Percentiles rank a stretch among this genome's conserved stretches.
phyloP scores from a whole-genome alignment of 805 yeast species.

The Schwanniomyces polymorphus region DNA sequence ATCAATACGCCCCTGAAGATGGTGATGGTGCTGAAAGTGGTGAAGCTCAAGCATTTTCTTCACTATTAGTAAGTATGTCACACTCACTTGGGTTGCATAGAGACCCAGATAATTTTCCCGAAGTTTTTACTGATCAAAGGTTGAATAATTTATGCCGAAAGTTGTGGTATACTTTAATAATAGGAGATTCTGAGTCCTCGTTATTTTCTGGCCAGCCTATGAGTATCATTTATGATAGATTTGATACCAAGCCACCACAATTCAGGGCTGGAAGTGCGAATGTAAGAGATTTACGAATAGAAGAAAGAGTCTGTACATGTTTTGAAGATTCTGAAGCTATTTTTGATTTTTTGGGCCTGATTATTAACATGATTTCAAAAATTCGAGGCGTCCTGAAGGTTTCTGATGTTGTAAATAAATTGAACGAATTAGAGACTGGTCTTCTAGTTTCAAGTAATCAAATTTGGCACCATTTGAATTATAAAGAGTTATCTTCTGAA shows the following conservation, averaged over 20 bases:
- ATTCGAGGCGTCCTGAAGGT: constrained; percentile 16
- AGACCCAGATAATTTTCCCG: constrained; percentile 55
- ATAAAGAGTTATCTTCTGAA: background rate
- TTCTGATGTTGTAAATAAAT: constrained; percentile 10
- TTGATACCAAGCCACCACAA: constrained; percentile 21
- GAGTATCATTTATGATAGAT: constrained; percentile 17
- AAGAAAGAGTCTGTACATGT: constrained; percentile 21
- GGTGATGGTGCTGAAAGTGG: constrained; percentile 62
- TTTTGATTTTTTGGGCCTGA: constrained; percentile 8
- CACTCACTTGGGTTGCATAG: constrained; percentile 65
- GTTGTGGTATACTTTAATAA: constrained; percentile 23
- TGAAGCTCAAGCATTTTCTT: constrained; percentile 53
- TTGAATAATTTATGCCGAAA: constrained; percentile 22
- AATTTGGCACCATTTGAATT: constrained; percentile 1
- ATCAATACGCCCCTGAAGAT: constrained; percentile 49
- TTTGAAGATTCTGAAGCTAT: constrained; percentile 10
- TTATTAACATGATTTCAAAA: constrained; percentile 13
- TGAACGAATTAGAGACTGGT: constrained; percentile 12
- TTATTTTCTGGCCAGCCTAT: constrained; percentile 23
- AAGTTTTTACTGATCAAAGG: constrained; percentile 13
- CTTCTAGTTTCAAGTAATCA: constrained; percentile 4
- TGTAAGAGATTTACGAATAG: constrained; percentile 26
- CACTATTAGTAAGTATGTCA: constrained; percentile 66
- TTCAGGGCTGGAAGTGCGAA: constrained; percentile 29
- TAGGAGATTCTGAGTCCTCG: constrained; percentile 19